Evolutionary conservation across 73 alveolate genomes (phyloP).

Genomic region (Diophrys sp.): DNA sequence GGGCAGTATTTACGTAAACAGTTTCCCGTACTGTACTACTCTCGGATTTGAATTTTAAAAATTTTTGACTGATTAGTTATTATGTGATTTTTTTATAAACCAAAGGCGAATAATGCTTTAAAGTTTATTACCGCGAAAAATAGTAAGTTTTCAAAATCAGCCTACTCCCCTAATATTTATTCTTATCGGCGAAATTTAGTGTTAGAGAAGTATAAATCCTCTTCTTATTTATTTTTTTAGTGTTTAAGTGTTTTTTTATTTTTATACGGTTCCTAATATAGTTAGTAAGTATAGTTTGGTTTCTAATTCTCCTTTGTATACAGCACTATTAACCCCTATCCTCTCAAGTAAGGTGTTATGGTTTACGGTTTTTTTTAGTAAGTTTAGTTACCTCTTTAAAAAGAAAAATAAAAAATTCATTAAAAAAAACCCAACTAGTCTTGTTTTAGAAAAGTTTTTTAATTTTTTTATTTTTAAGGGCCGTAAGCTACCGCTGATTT

Average conservation of each 20-base stretch:
- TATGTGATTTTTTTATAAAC: not conserved
- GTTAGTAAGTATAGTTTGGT: not conserved
- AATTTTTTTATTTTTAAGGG: conserved; percentile 6
- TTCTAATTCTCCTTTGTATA: no score
- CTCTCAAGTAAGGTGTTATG: no score
- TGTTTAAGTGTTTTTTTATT: conserved; percentile 5
- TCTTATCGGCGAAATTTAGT: no score
- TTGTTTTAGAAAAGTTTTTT: not conserved
- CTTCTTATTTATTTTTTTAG: not conserved
- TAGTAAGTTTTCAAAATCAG: no score
- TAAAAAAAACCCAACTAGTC: not conserved
- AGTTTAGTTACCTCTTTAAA: no score
- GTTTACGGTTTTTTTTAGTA: no score
- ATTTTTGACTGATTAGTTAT: not conserved
- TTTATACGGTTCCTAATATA: not conserved
- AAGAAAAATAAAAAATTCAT: conserved; percentile 7
- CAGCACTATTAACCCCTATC: no score
- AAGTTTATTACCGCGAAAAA: no score
- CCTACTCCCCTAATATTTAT: no score
- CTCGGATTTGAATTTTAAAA: conserved; percentile 1
- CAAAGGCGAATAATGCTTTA: not conserved
- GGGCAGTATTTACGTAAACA: not conserved
- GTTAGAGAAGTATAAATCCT: no score
- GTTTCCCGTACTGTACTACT: not conserved
- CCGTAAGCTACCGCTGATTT: not conserved